These are phyloP conservation scores for Chrysosporium keratinophilum DNA, from an alignment of 2,329 filamentous ascomycete genomes.

Conservation along the genomic window DNA sequence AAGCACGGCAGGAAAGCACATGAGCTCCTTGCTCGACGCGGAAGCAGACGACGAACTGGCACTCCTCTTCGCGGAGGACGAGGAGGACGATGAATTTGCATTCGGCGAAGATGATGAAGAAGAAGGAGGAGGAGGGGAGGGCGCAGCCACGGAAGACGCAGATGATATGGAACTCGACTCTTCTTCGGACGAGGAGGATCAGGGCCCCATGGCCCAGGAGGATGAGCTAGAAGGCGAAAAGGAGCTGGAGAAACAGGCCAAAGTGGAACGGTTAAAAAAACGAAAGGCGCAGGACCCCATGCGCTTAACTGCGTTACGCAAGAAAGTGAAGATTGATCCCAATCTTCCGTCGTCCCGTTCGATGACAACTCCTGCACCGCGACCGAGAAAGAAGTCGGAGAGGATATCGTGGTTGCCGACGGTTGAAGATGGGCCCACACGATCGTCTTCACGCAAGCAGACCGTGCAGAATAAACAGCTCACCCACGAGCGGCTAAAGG, in stretches of 20 bases:
- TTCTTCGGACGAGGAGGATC: slow-evolving; percentile 72
- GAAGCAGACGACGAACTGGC: slow-evolving; percentile 61
- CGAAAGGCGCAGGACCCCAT: slow-evolving; percentile 69
- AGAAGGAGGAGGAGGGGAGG: slow-evolving; percentile 43
- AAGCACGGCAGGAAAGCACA: slow-evolving; percentile 72
- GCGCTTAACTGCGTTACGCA: slow-evolving; percentile 46
- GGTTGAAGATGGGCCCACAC: slow-evolving; percentile 49
- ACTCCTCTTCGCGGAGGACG: slow-evolving; percentile 64
- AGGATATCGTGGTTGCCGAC: slow-evolving; percentile 60
- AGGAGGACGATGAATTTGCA: slow-evolving; percentile 46
- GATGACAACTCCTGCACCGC: slow-evolving; percentile 29
- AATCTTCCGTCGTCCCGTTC: slow-evolving; percentile 19
- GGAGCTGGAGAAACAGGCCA: slow-evolving; percentile 68
- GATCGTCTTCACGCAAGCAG: slow-evolving; percentile 52
- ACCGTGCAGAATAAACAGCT: slow-evolving; percentile 57
- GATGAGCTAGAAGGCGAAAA: slow-evolving; percentile 80
- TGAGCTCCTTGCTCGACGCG: slow-evolving; percentile 65
- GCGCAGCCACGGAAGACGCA: slow-evolving; percentile 39
- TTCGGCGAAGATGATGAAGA: slow-evolving; percentile 40
- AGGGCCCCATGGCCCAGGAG: slow-evolving; percentile 42
- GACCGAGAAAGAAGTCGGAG: slow-evolving; percentile 59
- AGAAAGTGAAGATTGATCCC: slow-evolving; percentile 58
- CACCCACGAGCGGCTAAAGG: slow-evolving; percentile 40
- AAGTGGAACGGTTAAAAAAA: slow-evolving; percentile 62
- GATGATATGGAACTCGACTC: slow-evolving; percentile 80